Evolutionary conservation across 805 yeast genomes (phyloP), one percentile per base, ranked within the genome.

Genomic region (Wickerhamiella dianesei): DNA sequence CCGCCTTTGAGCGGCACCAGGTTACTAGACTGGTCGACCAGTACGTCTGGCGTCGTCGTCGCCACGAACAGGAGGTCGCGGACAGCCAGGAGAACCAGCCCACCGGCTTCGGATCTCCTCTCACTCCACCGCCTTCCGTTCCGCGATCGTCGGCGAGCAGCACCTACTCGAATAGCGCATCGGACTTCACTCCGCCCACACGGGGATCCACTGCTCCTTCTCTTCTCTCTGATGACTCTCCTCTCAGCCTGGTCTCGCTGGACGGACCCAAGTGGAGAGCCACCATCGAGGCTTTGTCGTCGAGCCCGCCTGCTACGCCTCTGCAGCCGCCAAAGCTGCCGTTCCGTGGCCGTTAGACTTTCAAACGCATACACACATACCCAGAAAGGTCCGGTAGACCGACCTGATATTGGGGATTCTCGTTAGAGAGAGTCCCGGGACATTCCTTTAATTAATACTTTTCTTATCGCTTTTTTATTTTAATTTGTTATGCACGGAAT

Each of bases 91-190:
- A 35, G 46, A 43, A 40, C 40, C 40, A 41, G 39, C 20, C 37
- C 39, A 37, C 21, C 41, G 55, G 32, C 32, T 48, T 20, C 43
- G 50, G 29, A 37, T 50, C 21, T 43, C 60, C 59, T 21, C 49
- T 59, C 40, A 63, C 67, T 6, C 66, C 67, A 16, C 66, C 66
- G 12, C 59, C 66, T 9, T 54, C 64, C 12, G 59, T 64, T 3
- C 52, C 62, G n/a, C 54, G 62, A 1, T 44, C 55, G 29, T 53
- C 60, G 1, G 53, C 60, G 50, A 21, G 49, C 47, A 37, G 37
- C 22, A 43, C 20, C 29, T 37, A 39, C 36, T 13, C 20, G 35
- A 44, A 35, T 44, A 19, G 32, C 20, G 40, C 17, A 14, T 44
- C 48, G 5, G 53, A 53, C 35, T 48, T 49, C 40, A 49, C 53